phyloP scores from a whole-genome alignment of 2,329 filamentous ascomycete species.

The Penicillium sp. region DNA sequence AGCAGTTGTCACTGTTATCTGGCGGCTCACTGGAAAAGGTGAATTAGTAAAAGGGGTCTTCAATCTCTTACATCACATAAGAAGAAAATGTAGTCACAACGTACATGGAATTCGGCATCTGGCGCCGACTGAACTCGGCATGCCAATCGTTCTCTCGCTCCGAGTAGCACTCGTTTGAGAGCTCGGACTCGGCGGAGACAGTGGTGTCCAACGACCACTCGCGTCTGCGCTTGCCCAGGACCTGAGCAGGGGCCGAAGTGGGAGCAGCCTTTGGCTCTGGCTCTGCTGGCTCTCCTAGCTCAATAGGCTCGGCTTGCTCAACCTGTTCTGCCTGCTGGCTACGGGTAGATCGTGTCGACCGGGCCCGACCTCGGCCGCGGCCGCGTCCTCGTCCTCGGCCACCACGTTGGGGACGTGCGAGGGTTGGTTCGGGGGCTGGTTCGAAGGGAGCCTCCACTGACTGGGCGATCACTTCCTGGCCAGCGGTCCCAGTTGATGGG shows the following conservation, averaged over 20 bases:
- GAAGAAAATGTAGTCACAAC: slow-evolving; percentile 8
- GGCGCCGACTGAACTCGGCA: slow-evolving; percentile 9
- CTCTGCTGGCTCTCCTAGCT: background rate
- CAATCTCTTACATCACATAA: background rate
- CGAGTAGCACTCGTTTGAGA: slow-evolving; percentile 19
- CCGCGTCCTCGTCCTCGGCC: slow-evolving; percentile 3
- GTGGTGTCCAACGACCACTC: slow-evolving; percentile 20
- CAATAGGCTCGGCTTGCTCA: too few relatives aligned
- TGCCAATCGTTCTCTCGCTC: slow-evolving; percentile 16
- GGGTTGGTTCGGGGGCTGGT: background rate
- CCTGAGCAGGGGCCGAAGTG: background rate
- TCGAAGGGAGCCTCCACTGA: background rate
- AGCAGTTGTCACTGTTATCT: slow-evolving; percentile 90
- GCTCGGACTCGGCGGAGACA: slow-evolving; percentile 12
- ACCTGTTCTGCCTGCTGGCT: background rate
- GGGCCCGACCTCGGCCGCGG: background rate
- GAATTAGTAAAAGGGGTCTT: background rate
- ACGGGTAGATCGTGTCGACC: background rate
- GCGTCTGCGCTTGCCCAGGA: slow-evolving; percentile 8
- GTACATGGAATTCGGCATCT: slow-evolving; percentile 23
- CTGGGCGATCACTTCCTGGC: background rate
- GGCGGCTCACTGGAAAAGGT: slow-evolving; percentile 20
- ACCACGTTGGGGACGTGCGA: background rate
- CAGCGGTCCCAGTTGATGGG: background rate
- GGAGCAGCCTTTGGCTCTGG: background rate